Conservation (phyloP, 192 early-diverging fungal genomes). For the Kappamyces sp. region DNA sequence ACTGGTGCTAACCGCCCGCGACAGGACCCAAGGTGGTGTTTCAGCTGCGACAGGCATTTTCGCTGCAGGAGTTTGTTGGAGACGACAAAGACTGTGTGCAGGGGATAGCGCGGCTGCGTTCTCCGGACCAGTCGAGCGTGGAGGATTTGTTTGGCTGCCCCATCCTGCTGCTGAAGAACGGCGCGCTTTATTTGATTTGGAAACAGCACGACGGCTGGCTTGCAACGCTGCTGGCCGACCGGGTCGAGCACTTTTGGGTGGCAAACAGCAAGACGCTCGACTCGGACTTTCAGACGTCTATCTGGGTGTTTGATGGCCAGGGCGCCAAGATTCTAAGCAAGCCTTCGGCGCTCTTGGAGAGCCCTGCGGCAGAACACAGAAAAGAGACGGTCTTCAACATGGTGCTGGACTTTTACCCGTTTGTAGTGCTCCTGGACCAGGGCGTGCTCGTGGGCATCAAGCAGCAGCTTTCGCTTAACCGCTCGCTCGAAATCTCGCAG, state of each 20-base stretch:
- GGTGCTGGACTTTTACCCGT: slow-evolving; percentile 69
- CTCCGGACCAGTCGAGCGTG: not conserved
- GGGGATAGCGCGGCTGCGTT: not conserved
- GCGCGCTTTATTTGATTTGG: slow-evolving; percentile 59
- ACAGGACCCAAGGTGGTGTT: not conserved
- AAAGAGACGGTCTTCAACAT: slow-evolving; percentile 29
- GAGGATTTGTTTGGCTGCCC: slow-evolving; percentile 18
- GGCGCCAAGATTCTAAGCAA: slow-evolving; percentile 28
- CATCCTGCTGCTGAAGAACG: slow-evolving; percentile 61
- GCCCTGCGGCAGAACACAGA: slow-evolving; percentile 5
- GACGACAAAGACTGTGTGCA: not conserved
- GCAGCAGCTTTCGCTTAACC: slow-evolving; percentile 51
- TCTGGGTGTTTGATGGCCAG: slow-evolving; percentile 67
- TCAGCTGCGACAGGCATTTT: slow-evolving; percentile 9
- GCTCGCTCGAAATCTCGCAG: slow-evolving; percentile 38
- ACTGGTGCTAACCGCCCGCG: not conserved
- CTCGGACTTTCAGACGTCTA: slow-evolving; percentile 51
- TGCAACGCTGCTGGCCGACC: slow-evolving; percentile 46
- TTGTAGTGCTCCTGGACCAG: slow-evolving; percentile 68
- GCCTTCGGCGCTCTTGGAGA: not conserved
- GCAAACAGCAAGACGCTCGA: slow-evolving; percentile 37
- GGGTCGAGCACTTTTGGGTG: slow-evolving; percentile 74
- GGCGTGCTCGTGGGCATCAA: slow-evolving; percentile 75
- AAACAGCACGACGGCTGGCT: slow-evolving; percentile 50
- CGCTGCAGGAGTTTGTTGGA: slow-evolving; percentile 2